Evolutionary conservation across 2,329 filamentous ascomycete species (phyloP).

Genomic region (Fusarium subtropicale): DNA sequence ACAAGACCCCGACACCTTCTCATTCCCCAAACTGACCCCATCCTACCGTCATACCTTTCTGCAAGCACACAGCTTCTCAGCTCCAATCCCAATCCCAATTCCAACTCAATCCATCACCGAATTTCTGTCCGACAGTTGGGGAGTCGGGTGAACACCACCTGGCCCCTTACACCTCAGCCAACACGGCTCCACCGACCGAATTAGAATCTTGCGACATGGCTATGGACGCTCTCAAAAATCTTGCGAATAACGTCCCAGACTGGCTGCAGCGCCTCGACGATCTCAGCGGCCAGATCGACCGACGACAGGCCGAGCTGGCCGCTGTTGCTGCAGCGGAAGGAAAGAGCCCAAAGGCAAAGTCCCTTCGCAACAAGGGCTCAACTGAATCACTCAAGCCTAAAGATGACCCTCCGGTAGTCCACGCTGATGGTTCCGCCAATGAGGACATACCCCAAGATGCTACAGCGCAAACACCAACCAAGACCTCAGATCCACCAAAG

Average conservation of each 20-base stretch:
- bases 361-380: constrained; percentile 64
- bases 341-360: constrained; percentile 52
- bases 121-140: constrained; percentile 32
- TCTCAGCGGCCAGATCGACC: constrained; percentile 69
- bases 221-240: constrained; percentile 67
- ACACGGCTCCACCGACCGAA: constrained; percentile 48
- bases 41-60: constrained; percentile 6
- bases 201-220: constrained; percentile 53
- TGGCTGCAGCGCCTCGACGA: constrained; percentile 71
- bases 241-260: constrained; percentile 67
- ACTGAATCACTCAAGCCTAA: constrained; percentile 65
- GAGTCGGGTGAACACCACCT: constrained; percentile 51
- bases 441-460: constrained; percentile 40
- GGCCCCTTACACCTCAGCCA: constrained; percentile 45
- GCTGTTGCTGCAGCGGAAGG: constrained; percentile 53
- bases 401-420: constrained; percentile 52
- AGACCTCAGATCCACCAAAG: constrained; percentile 47
- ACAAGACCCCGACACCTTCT: constrained; percentile 5
- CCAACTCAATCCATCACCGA: constrained; percentile 2
- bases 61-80: constrained; percentile 13
- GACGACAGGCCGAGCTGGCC: constrained; percentile 71
- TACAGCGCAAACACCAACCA: constrained; percentile 27
- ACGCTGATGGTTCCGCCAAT: constrained; percentile 29
- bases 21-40: constrained; percentile 5
- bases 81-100: constrained; percentile 5